Conservation (phyloP, 2,329 filamentous ascomycete species). For the Intubia oerlemansii region DNA sequence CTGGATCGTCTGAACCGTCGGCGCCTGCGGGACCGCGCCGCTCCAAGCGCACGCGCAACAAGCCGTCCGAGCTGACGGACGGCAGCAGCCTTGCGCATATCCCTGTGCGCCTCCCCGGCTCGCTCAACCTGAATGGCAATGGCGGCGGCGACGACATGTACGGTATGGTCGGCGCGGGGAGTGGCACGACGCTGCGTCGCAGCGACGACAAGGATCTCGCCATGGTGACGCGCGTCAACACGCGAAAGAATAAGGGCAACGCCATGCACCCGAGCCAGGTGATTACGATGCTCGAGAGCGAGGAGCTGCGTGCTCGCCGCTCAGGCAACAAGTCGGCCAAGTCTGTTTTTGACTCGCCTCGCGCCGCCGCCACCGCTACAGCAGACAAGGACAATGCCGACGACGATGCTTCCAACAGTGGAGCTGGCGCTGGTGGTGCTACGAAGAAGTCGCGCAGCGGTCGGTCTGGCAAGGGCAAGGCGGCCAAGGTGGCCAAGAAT, state of each 20-base stretch:
- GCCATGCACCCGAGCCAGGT: conserved; percentile 14
- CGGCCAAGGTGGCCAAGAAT: conserved; percentile 2
- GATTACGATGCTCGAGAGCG: conserved; percentile 6
- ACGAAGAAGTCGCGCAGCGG: not conserved
- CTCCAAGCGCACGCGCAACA: conserved; percentile 8
- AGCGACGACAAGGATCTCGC: conserved; percentile 21
- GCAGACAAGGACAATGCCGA: conserved; percentile 1
- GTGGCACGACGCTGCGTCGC: conserved; percentile 9
- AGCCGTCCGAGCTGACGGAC: conserved; percentile 10
- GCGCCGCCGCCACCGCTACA: not conserved
- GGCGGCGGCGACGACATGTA: conserved; percentile 10
- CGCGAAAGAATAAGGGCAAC: conserved; percentile 21
- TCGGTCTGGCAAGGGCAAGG: not conserved
- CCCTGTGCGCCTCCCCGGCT: conserved; percentile 13
- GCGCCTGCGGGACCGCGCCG: conserved; percentile 3
- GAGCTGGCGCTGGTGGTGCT: not conserved
- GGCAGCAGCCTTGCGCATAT: conserved; percentile 12
- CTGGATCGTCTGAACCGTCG: no score
- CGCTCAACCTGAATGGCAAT: conserved; percentile 10
- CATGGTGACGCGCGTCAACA: conserved; percentile 20
- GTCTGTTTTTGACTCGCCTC: conserved; percentile 12
- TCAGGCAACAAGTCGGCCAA: conserved; percentile 9
- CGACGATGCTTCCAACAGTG: no score
- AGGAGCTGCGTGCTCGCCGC: conserved; percentile 8
- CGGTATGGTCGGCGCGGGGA: conserved; percentile 5